Evolutionary conservation across 768 basidiomycete genomes (phyloP).

Genomic region (Trametes meyenii): DNA sequence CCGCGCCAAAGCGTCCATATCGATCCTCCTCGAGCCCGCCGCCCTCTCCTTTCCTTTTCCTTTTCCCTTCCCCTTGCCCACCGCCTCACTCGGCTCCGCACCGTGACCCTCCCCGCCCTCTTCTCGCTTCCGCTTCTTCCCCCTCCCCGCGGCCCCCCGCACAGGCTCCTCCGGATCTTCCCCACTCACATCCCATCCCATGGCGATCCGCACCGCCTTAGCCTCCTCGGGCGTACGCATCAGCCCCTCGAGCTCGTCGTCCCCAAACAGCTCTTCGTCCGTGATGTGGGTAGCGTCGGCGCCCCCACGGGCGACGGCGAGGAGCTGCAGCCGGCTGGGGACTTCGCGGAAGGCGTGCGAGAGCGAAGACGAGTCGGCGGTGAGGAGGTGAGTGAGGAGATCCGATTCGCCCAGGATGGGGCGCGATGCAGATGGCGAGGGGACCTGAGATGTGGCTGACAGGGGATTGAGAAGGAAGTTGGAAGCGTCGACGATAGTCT

Average conservation of each 20-base stretch:
- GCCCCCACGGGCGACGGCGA: conserved; percentile 61
- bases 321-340: conserved; percentile 70
- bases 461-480: conserved; percentile 64
- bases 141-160: conserved; percentile 24
- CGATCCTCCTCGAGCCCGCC: conserved; percentile 46
- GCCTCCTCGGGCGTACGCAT: conserved; percentile 58
- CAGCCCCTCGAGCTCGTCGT: conserved; percentile 67
- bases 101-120: conserved; percentile 1
- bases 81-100: not conserved
- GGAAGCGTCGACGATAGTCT: conserved; percentile 48
- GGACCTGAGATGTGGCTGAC: conserved; percentile 28
- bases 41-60: conserved; percentile 29
- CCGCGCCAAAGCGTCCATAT: conserved; percentile 58
- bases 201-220: conserved; percentile 40
- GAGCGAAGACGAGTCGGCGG: conserved; percentile 40
- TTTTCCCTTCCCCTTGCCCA: conserved; percentile 15
- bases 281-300: conserved; percentile 49
- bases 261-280: conserved; percentile 74
- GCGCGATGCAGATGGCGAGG: not conserved
- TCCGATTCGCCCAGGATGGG: conserved; percentile 26
- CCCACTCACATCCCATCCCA: conserved; percentile 38
- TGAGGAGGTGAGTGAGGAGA: conserved; percentile 57
- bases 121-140: conserved; percentile 6
- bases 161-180: conserved; percentile 8
- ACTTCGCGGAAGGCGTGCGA: conserved; percentile 31